Conservation (phyloP, 2,329 filamentous ascomycete species). For the Cercospora sp. region DNA sequence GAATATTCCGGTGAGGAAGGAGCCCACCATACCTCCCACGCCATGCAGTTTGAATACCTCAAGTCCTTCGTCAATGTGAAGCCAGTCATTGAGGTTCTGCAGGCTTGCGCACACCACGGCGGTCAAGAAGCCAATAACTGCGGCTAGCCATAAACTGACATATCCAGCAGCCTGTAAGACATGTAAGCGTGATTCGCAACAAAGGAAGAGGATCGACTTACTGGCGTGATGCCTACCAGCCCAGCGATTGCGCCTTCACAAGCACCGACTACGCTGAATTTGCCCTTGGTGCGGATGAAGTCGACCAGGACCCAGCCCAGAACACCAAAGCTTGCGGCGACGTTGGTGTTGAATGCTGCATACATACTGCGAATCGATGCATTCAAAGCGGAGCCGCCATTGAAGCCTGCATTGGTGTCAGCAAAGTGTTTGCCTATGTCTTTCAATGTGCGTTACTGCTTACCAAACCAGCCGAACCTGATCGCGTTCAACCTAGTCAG, state of each 20-base stretch:
- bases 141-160: conserved; percentile 42
- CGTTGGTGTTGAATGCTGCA: conserved; percentile 60
- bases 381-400: conserved; percentile 57
- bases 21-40: conserved; percentile 58
- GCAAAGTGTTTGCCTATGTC: neutral
- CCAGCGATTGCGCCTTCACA: conserved; percentile 61
- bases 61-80: conserved; percentile 58
- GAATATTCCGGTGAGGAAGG: conserved; percentile 60
- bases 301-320: conserved; percentile 57
- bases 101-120: conserved; percentile 52
- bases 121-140: conserved; percentile 58
- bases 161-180: conserved; percentile 46
- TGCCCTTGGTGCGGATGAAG: conserved; percentile 53
- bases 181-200: neutral
- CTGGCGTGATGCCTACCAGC: conserved; percentile 60
- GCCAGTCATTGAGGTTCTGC: conserved; percentile 55
- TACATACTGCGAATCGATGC: conserved; percentile 56
- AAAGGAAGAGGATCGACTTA: neutral
- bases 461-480: conserved; percentile 57
- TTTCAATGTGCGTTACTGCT: neutral
- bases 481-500: conserved; percentile 29
- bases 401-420: conserved; percentile 45
- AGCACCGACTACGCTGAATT: conserved; percentile 57
- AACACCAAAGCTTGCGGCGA: conserved; percentile 55
- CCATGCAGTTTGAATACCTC: conserved; percentile 62